Evolutionary conservation across 2,329 filamentous ascomycete species (phyloP).

Genomic region (Penicillium nordicum): DNA sequence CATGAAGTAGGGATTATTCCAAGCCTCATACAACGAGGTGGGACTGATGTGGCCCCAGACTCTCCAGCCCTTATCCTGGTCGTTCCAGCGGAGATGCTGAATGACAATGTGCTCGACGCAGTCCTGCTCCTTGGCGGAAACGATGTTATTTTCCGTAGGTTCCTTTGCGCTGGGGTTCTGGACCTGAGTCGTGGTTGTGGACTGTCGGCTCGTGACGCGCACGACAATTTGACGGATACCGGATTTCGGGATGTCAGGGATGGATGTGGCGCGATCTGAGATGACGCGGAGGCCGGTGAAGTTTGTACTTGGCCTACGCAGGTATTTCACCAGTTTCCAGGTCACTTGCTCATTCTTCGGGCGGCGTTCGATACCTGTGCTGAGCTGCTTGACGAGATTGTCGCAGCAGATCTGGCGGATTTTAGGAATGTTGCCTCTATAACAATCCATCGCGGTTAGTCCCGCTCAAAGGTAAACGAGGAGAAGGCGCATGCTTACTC

Average conservation of each 20-base stretch:
- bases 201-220: slow-evolving; percentile 39
- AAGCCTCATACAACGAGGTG: slow-evolving; percentile 40
- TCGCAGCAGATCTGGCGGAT: slow-evolving; percentile 39
- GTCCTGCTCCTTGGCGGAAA: slow-evolving; percentile 39
- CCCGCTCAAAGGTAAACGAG: background rate
- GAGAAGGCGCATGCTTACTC: slow-evolving; percentile 29
- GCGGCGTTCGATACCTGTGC: slow-evolving; percentile 34
- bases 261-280: slow-evolving; percentile 41
- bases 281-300: slow-evolving; percentile 39
- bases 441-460: background rate
- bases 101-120: slow-evolving; percentile 51
- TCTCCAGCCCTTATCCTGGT: slow-evolving; percentile 46
- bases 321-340: slow-evolving; percentile 40
- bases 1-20: slow-evolving; percentile 35
- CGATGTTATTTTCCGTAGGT: slow-evolving; percentile 5
- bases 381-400: slow-evolving; percentile 36
- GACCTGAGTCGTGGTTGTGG: slow-evolving; percentile 25
- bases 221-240: slow-evolving; percentile 41
- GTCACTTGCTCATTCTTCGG: slow-evolving; percentile 29
- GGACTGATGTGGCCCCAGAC: slow-evolving; percentile 50
- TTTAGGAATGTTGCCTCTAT: slow-evolving; percentile 35
- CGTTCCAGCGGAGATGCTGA: slow-evolving; percentile 44
- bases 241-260: slow-evolving; percentile 40
- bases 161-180: background rate
- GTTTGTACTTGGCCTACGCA: slow-evolving; percentile 35